Evolutionary conservation across 1,139 yeast species (phyloP), one percentile per base, ranked within the genome.

Genomic region (Suhomyces guaymorum): DNA sequence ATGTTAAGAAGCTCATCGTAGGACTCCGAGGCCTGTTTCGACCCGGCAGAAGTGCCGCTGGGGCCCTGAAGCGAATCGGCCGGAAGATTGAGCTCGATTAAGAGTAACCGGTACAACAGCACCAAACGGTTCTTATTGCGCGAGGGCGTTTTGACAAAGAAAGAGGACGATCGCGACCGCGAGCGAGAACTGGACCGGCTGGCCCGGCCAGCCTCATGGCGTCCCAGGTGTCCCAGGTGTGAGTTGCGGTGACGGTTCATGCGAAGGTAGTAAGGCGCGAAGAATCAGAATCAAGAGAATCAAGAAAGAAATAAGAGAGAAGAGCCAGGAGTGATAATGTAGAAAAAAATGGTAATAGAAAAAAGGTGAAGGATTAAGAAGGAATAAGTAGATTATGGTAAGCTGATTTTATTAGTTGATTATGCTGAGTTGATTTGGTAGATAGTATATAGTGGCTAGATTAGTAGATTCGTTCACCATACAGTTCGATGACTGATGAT

Each of bases 1-100:
- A 85, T 77, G 49, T 82, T 84, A 14, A 73, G 41, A 18, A 88
- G 61, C 43, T 80, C 78, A 35, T 81, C 86, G 24, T 71, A 59
- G 3, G 59, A 48, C 5, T 39, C 46, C 16, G 51, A 47, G 31
- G 52, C 51, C 9, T 44, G 48, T 20, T 22, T 29, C 19, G n/a
- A n/a, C n/a, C 28, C 21, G 15, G 38, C 18, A 5, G 26, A 21
- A 7, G 32, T 30, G 47, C 45, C 28, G 44, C 52, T 17, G 38
- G 34, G 37, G 12, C 33, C 40, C 20, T 31, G 35, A 20, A 36
- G 33, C 18, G 38, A 15, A 23, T 14, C 37, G 21, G 34, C 43
- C 2, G 63, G 63, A 17, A 67, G 45, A 41, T 66, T 64, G 35
- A 69, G 52, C 39, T 69, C 74, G 17, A 63, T 42, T 44, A 55